A percentile compares a stretch with the other conserved stretches of the same genome.
Conservation (phyloP, 352 stramenopile species). For the Phytopythium mirpurense region DNA sequence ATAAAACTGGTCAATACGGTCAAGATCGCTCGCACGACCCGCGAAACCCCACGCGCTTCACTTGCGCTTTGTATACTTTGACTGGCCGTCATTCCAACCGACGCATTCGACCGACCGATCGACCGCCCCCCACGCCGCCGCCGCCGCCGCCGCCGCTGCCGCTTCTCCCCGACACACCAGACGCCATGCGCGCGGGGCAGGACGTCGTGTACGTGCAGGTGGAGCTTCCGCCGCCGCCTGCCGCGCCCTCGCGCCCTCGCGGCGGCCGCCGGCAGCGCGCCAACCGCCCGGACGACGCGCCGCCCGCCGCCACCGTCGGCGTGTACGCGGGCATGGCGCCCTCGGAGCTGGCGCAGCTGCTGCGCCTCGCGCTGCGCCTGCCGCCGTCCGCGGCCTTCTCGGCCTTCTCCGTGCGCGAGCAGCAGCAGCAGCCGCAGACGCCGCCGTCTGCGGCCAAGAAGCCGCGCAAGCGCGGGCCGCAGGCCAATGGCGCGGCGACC, state of each 20-base stretch:
- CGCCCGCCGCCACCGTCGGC: constrained; percentile 24
- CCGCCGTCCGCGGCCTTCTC: constrained; percentile 11
- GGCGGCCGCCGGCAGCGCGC: neutral
- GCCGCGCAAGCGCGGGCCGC: constrained; percentile 1
- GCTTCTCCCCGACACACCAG: neutral
- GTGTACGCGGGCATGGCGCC: constrained; percentile 48
- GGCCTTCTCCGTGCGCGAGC: constrained; percentile 32
- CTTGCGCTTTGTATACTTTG: neutral
- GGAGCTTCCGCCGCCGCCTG: constrained; percentile 1
- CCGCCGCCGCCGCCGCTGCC: too few relatives aligned
- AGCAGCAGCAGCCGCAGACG: too few relatives aligned
- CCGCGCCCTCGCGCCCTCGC: too few relatives aligned
- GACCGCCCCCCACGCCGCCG: too few relatives aligned
- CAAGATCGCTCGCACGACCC: neutral
- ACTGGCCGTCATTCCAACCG: neutral
- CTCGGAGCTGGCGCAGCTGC: constrained; percentile 36
- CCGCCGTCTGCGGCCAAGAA: constrained; percentile 2
- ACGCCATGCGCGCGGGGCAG: neutral
- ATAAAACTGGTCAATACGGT: too few relatives aligned
- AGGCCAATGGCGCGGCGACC: too few relatives aligned
- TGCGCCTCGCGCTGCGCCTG: constrained; percentile 29
- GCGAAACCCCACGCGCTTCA: too few relatives aligned
- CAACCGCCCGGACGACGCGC: neutral
- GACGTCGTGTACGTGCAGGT: constrained; percentile 27
- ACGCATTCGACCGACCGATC: neutral